These are phyloP conservation scores for Pythium plurisporium DNA, from an alignment of 352 stramenopile genomes.

Conservation along the genomic window DNA sequence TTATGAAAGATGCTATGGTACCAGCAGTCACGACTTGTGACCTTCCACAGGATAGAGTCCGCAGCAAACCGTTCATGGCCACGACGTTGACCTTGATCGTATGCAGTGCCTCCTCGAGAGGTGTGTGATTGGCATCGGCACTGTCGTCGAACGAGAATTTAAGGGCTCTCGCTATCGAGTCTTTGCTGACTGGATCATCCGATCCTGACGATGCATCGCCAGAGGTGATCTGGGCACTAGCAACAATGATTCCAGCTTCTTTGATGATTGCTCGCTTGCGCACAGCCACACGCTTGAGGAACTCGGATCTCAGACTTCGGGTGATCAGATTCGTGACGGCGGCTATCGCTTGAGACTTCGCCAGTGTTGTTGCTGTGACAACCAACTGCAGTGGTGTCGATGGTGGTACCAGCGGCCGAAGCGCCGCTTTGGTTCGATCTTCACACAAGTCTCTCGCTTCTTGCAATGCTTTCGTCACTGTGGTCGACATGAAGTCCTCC, in stretches of 20 bases:
- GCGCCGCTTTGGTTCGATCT: slow-evolving; percentile 23
- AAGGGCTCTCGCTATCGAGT: neutral
- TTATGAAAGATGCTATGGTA: neutral
- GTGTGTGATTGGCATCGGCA: neutral
- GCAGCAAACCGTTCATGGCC: slow-evolving; percentile 1
- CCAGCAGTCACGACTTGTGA: neutral
- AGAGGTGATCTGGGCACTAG: neutral
- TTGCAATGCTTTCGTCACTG: slow-evolving; percentile 23
- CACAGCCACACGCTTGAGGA: slow-evolving; percentile 38
- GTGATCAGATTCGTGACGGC: slow-evolving; percentile 33
- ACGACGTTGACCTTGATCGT: slow-evolving; percentile 7
- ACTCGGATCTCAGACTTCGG: slow-evolving; percentile 42
- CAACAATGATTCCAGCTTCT: slow-evolving; percentile 12
- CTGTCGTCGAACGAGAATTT: slow-evolving; percentile 12
- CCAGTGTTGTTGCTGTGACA: slow-evolving; percentile 29
- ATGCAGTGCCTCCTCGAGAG: slow-evolving; percentile 9
- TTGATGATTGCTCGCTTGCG: slow-evolving; percentile 46
- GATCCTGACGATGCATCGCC: neutral
- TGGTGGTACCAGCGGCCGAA: slow-evolving; percentile 35
- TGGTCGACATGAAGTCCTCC: slow-evolving; percentile 24
- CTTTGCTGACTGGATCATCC: neutral
- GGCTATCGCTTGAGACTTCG: slow-evolving; percentile 27
- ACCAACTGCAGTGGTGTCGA: slow-evolving; percentile 36
- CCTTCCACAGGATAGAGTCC: neutral
- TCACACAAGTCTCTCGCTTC: slow-evolving; percentile 31